phyloP scores from a whole-genome alignment of 148 eudicot genomes.

The Nyssa sinensis region DNA sequence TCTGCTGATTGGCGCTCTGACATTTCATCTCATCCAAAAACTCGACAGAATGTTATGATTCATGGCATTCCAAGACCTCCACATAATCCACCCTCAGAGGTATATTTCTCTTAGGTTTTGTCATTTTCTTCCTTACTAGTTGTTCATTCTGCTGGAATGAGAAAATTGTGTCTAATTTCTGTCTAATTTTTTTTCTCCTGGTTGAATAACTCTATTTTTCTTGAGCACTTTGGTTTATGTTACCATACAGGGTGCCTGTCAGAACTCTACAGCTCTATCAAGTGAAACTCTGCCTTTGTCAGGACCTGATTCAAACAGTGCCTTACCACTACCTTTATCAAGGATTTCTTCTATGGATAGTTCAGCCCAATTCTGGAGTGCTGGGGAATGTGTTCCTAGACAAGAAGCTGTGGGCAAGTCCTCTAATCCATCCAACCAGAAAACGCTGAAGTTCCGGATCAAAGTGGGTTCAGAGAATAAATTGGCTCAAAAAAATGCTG shows the following conservation, averaged over 20 bases:
- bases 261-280: slow-evolving; percentile 7
- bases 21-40: slow-evolving; percentile 21
- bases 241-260: slow-evolving; percentile 22
- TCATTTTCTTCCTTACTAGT: not conserved
- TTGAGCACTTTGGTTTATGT: slow-evolving; percentile 1
- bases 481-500: slow-evolving; percentile 27
- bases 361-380: slow-evolving; percentile 8
- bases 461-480: slow-evolving; percentile 26
- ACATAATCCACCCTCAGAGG: slow-evolving; percentile 28
- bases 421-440: slow-evolving; percentile 9
- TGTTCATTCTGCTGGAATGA: not conserved
- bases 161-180: no score
- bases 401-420: not conserved
- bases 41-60: slow-evolving; percentile 7
- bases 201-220: not conserved
- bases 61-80: slow-evolving; percentile 26
- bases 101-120: slow-evolving; percentile 2
- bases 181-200: not conserved
- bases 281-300: slow-evolving; percentile 14
- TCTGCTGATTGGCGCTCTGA: slow-evolving; percentile 31
- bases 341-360: slow-evolving; percentile 19
- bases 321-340: slow-evolving; percentile 14
- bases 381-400: slow-evolving; percentile 22
- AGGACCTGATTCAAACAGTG: slow-evolving; percentile 11
- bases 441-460: slow-evolving; percentile 30